Evolutionary conservation across 768 basidiomycete species (phyloP).

Genomic region (Tulasnella sp.): DNA sequence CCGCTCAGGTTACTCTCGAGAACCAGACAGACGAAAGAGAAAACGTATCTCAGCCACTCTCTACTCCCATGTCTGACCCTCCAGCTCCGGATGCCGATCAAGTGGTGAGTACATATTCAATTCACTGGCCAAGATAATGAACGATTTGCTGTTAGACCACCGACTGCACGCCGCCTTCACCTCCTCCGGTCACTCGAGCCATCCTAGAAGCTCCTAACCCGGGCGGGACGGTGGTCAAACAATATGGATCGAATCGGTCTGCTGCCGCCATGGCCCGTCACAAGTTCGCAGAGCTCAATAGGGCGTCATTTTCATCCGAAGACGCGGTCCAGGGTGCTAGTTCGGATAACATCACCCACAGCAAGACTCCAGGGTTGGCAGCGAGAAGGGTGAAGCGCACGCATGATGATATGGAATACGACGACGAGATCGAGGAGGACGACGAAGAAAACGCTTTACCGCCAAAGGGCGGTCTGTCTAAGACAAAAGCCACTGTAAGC

Average conservation of each 20-base stretch:
- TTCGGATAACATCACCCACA: neutral
- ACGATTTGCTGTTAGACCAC: neutral
- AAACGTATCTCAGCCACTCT: neutral
- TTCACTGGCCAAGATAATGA: neutral
- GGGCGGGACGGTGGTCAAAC: neutral
- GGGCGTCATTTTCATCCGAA: neutral
- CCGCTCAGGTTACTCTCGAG: neutral
- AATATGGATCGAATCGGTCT: neutral
- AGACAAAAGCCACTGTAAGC: neutral
- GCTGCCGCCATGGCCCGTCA: neutral
- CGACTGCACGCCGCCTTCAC: neutral
- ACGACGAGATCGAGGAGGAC: slow-evolving; percentile 5
- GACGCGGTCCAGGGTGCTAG: neutral
- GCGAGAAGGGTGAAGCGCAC: neutral
- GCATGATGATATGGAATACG: slow-evolving; percentile 14
- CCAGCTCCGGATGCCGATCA: slow-evolving; percentile 3
- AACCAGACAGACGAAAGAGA: neutral
- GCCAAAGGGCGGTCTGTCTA: neutral
- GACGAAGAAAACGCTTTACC: neutral
- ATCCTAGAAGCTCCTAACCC: neutral
- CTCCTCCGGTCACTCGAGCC: neutral
- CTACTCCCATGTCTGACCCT: neutral
- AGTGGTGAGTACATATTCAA: neutral
- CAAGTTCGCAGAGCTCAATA: neutral
- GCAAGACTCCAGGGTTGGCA: neutral